Conservation (phyloP, 2,329 filamentous ascomycete genomes). For the Phaeomoniella chlamydospora region DNA sequence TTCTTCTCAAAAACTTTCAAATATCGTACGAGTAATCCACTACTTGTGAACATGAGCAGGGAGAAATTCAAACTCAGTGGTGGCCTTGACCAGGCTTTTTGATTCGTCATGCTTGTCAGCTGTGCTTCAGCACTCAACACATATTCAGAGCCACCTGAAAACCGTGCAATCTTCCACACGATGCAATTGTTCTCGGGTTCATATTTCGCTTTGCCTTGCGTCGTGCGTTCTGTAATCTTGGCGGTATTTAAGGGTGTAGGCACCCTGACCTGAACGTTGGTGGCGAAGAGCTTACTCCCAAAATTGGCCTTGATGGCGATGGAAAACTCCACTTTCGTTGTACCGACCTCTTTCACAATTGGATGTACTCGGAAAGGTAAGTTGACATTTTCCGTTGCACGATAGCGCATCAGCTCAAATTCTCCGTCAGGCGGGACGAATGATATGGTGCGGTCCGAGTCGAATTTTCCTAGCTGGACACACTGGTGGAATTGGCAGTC, state of each 20-base stretch:
- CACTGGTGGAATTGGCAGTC: slow-evolving; percentile 99
- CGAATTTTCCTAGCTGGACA: slow-evolving; percentile 93
- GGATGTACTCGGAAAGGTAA: slow-evolving; percentile 97
- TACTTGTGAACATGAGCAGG: slow-evolving; percentile 95
- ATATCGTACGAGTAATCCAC: slow-evolving; percentile 80
- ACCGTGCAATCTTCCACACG: slow-evolving; percentile 97
- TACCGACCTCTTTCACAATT: slow-evolving; percentile 94
- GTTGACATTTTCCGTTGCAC: slow-evolving; percentile 96
- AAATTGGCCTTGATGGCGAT: slow-evolving; percentile 97
- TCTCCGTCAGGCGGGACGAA: slow-evolving; percentile 95
- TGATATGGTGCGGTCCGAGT: slow-evolving; percentile 89
- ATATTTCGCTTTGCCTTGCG: slow-evolving; percentile 95
- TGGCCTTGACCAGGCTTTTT: slow-evolving; percentile 91
- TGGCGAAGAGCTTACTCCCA: slow-evolving; percentile 88
- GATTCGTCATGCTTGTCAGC: slow-evolving; percentile 92
- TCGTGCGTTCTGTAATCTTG: slow-evolving; percentile 80
- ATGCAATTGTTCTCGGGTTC: slow-evolving; percentile 97
- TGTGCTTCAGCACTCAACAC: slow-evolving; percentile 88
- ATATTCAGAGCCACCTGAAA: slow-evolving; percentile 93
- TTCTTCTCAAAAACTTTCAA: slow-evolving; percentile 98
- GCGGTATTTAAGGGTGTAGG: slow-evolving; percentile 95
- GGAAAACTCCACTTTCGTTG: slow-evolving; percentile 96
- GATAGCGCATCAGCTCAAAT: slow-evolving; percentile 97
- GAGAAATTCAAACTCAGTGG: slow-evolving; percentile 86
- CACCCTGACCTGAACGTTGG: slow-evolving; percentile 87